These are phyloP conservation scores for Endocarpon pusillum DNA, from an alignment of 495 filamentous ascomycete species.

Conservation along the genomic window DNA sequence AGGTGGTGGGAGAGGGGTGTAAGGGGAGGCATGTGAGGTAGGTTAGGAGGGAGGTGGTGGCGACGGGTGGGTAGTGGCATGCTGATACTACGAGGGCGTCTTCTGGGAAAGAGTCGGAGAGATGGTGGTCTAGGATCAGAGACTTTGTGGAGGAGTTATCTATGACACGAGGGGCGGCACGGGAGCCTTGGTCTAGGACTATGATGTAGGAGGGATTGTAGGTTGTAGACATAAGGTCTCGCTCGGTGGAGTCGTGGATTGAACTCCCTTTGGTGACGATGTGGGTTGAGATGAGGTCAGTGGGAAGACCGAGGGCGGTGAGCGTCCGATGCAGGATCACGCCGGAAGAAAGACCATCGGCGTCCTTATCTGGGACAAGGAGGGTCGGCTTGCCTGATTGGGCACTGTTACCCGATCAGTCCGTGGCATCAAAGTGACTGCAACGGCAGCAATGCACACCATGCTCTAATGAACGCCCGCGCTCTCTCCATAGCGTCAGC, in stretches of 20 bases:
- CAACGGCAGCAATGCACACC: constrained; percentile 6
- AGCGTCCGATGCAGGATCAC: constrained; percentile 39
- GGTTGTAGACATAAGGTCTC: constrained; percentile 22
- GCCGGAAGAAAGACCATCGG: constrained; percentile 41
- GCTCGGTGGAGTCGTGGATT: constrained; percentile 29
- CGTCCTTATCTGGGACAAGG: constrained; percentile 44
- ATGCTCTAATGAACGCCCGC: constrained; percentile 28
- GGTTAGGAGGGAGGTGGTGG: constrained; percentile 37
- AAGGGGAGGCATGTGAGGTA: constrained; percentile 36
- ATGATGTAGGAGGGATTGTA: constrained; percentile 34
- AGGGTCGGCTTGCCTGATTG: constrained; percentile 16
- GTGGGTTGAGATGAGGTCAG: constrained; percentile 29
- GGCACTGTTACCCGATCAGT: constrained; percentile 5
- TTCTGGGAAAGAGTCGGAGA: constrained; percentile 33
- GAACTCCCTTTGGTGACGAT: constrained; percentile 33
- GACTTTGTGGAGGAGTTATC: constrained; percentile 18
- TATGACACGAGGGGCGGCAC: constrained; percentile 28
- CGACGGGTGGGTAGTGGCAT: constrained; percentile 37
- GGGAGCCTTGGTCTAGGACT: constrained; percentile 41
- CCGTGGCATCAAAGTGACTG: neutral
- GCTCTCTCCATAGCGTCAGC: constrained; percentile 27
- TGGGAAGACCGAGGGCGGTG: constrained; percentile 27
- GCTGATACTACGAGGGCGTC: constrained; percentile 27
- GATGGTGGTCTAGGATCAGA: constrained; percentile 44
- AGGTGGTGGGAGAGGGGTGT: constrained; percentile 16